Percentiles rank a stretch among this genome's conserved stretches.
phyloP scores from a whole-genome alignment of 1,284 basidiomycete species.

The Vanrija sp. region DNA sequence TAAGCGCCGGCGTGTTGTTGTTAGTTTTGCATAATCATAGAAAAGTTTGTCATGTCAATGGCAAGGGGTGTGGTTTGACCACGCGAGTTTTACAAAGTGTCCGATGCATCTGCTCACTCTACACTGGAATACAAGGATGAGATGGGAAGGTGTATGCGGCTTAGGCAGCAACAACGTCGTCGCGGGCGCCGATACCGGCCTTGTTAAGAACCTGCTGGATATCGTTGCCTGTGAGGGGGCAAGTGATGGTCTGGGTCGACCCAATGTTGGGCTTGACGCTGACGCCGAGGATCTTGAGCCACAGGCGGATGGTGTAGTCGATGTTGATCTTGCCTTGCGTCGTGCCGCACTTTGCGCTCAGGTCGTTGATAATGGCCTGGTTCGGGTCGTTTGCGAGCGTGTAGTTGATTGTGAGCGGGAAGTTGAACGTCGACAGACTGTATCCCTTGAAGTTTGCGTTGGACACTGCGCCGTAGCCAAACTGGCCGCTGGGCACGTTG shows the following conservation, averaged over 20 bases:
- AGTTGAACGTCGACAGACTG: slow-evolving; percentile 67
- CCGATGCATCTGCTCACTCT: not conserved
- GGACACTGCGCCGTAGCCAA: slow-evolving; percentile 65
- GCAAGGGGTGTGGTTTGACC: not conserved
- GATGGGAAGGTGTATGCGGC: too few relatives aligned
- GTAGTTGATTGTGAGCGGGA: slow-evolving; percentile 67
- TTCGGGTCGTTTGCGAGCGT: slow-evolving; percentile 1
- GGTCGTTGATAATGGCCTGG: slow-evolving; percentile 2
- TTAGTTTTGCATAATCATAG: not conserved
- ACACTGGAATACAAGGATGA: too few relatives aligned
- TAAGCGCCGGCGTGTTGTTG: slow-evolving; percentile 23
- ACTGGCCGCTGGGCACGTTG: slow-evolving; percentile 58
- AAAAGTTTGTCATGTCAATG: not conserved
- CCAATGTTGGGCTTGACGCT: slow-evolving; percentile 66
- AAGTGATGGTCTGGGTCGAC: slow-evolving; percentile 63
- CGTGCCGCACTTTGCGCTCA: slow-evolving; percentile 61
- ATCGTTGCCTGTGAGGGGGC: slow-evolving; percentile 54
- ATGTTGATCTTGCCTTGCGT: slow-evolving; percentile 58
- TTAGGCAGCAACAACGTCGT: too few relatives aligned
- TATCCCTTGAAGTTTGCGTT: slow-evolving; percentile 64
- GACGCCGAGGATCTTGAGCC: slow-evolving; percentile 57
- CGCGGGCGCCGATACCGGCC: too few relatives aligned
- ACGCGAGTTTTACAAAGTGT: not conserved
- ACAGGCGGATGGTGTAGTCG: slow-evolving; percentile 56
- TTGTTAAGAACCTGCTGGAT: slow-evolving; percentile 43